These are phyloP conservation scores for Colletotrichum tamarilloi DNA, from an alignment of 2,329 filamentous ascomycete species.

Conservation along the genomic window DNA sequence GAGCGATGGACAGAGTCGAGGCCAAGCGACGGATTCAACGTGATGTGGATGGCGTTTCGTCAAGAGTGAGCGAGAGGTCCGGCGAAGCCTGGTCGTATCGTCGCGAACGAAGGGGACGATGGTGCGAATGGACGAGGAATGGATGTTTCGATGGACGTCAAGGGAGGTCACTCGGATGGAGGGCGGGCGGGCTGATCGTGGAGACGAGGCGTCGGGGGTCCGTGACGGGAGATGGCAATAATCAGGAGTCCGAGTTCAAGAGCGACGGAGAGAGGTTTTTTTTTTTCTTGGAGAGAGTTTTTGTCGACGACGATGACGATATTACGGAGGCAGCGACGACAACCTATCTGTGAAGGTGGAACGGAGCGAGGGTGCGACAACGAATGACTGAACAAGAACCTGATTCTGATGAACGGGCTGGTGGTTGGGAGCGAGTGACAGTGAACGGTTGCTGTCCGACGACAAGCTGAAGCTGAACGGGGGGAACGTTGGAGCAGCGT, in stretches of 20 bases:
- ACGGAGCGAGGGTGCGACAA: conserved; percentile 33
- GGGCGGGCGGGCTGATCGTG: background rate
- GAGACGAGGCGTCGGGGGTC: conserved; percentile 9
- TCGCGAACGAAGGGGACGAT: conserved; percentile 12
- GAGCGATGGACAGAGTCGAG: conserved; percentile 2
- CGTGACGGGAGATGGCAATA: background rate
- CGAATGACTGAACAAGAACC: conserved; percentile 26
- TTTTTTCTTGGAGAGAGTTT: background rate
- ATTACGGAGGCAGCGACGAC: conserved; percentile 2
- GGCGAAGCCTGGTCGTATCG: background rate
- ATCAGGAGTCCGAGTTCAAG: conserved; percentile 9
- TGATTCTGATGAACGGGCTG: background rate
- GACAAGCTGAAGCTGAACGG: conserved; percentile 16
- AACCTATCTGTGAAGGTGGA: background rate
- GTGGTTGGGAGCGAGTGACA: conserved; percentile 29
- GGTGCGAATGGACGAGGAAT: conserved; percentile 1
- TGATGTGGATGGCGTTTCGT: background rate
- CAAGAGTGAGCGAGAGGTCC: background rate
- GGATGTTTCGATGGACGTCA: conserved; percentile 7
- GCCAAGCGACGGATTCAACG: background rate
- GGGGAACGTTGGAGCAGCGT: conserved; percentile 36
- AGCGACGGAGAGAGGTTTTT: background rate
- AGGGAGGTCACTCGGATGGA: background rate
- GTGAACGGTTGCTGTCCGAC: conserved; percentile 35
- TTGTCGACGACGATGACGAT: background rate